Evolutionary conservation across 2,329 filamentous ascomycete genomes (phyloP).

Genomic region (Leptographium procerum): DNA sequence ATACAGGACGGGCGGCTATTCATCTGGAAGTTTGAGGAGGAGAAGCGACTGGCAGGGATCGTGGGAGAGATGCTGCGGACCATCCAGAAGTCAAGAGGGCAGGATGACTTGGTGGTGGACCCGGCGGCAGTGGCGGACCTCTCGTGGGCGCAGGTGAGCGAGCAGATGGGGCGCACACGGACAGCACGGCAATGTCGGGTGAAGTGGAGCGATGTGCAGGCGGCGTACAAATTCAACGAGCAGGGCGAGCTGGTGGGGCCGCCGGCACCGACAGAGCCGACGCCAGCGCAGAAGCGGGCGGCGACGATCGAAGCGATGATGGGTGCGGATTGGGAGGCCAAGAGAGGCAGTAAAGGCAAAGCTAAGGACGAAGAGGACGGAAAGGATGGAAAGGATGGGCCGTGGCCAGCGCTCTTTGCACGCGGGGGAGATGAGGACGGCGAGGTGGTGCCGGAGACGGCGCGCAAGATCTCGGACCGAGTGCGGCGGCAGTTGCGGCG

Average conservation of each 20-base stretch:
- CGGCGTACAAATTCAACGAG: constrained; percentile 9
- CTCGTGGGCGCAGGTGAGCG: constrained; percentile 54
- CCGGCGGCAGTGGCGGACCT: constrained; percentile 38
- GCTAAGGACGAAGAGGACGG: neutral
- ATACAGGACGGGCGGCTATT: constrained; percentile 39
- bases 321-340: neutral
- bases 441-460: constrained; percentile 24
- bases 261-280: constrained; percentile 2
- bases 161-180: constrained; percentile 48
- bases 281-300: constrained; percentile 6
- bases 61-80: constrained; percentile 39
- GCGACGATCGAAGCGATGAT: neutral
- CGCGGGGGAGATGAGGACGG: constrained; percentile 14
- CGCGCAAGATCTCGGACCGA: constrained; percentile 23
- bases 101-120: neutral
- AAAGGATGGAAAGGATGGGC: neutral
- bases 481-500: constrained; percentile 29
- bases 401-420: constrained; percentile 1
- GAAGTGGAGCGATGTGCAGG: constrained; percentile 45
- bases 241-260: constrained; percentile 6
- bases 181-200: constrained; percentile 55
- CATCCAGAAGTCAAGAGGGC: constrained; percentile 13
- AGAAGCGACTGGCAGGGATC: constrained; percentile 36
- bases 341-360: neutral
- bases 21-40: constrained; percentile 51